Conservation (phyloP, 1,284 basidiomycete genomes). For the Lentinula novae-zelandiae region DNA sequence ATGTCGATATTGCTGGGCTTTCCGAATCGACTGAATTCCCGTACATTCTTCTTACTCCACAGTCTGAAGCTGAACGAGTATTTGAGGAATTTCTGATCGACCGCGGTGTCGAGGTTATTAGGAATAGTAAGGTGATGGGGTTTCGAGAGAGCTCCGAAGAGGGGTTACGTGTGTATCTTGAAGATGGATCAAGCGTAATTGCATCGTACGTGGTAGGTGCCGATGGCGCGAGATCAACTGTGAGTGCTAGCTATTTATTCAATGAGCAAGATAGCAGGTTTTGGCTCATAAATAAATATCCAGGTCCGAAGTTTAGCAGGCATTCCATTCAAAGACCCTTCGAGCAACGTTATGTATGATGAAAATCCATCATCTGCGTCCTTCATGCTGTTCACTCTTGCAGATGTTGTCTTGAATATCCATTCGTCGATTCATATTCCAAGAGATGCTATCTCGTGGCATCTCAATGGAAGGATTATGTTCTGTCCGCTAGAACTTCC, state of each 20-base stretch:
- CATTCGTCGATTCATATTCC: not conserved
- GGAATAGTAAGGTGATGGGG: slow-evolving; percentile 33
- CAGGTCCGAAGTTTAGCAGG: slow-evolving; percentile 31
- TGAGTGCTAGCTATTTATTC: slow-evolving; percentile 22
- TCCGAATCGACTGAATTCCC: slow-evolving; percentile 40
- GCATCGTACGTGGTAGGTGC: slow-evolving; percentile 52
- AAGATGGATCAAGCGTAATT: slow-evolving; percentile 41
- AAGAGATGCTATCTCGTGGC: not conserved
- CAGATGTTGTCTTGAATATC: not conserved
- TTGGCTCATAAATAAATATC: not conserved
- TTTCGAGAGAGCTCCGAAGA: slow-evolving; percentile 20
- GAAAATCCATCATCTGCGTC: not conserved
- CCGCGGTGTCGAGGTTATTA: slow-evolving; percentile 28
- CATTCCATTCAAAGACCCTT: slow-evolving; percentile 28
- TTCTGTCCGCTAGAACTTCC: not conserved
- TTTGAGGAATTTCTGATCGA: slow-evolving; percentile 33
- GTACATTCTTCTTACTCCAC: slow-evolving; percentile 41
- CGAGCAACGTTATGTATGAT: not conserved
- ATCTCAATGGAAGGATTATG: not conserved
- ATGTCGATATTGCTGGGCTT: slow-evolving; percentile 31
- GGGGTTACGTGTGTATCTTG: slow-evolving; percentile 41
- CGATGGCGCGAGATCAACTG: slow-evolving; percentile 52
- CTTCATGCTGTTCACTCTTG: not conserved
- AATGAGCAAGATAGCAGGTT: not conserved
- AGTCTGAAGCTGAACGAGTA: slow-evolving; percentile 42